phyloP scores from a whole-genome alignment of 2,329 filamentous ascomycete species.

The Paraphoma sp. region DNA sequence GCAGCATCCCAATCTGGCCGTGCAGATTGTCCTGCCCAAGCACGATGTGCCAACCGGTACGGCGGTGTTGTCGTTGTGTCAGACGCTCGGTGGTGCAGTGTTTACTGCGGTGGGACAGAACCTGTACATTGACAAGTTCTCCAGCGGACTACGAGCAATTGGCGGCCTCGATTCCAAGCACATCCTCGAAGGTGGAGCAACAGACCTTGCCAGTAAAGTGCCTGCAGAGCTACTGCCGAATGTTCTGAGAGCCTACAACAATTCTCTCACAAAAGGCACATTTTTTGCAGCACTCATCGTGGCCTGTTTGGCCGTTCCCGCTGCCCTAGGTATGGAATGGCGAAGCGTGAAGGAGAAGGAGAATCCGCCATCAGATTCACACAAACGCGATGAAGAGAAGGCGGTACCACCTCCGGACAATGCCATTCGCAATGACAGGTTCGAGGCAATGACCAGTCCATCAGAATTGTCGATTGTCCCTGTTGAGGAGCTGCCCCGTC shows the following conservation, averaged over 20 bases:
- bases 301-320: conserved; percentile 61
- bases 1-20: conserved; percentile 54
- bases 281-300: conserved; percentile 68
- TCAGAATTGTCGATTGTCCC: background rate
- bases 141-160: conserved; percentile 40
- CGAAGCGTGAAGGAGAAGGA: conserved; percentile 64
- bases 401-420: background rate
- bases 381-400: conserved; percentile 19
- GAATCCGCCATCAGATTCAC: background rate
- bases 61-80: conserved; percentile 52
- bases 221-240: conserved; percentile 13
- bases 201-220: conserved; percentile 57
- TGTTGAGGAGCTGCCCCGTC: background rate
- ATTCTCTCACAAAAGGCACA: conserved; percentile 41
- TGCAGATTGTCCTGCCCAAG: conserved; percentile 50
- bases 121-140: conserved; percentile 53
- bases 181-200: conserved; percentile 59
- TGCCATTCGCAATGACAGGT: background rate
- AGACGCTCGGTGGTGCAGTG: conserved; percentile 55
- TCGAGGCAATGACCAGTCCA: conserved; percentile 2
- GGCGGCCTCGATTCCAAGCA: conserved; percentile 47
- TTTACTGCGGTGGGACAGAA: conserved; percentile 57
- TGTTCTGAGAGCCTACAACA: conserved; percentile 39
- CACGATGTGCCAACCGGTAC: conserved; percentile 53
- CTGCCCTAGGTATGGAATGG: conserved; percentile 67